Percentiles rank a stretch among this genome's conserved stretches.
Evolutionary conservation across 2,329 filamentous ascomycete genomes (phyloP).

Genomic region (Cadophora malorum): DNA sequence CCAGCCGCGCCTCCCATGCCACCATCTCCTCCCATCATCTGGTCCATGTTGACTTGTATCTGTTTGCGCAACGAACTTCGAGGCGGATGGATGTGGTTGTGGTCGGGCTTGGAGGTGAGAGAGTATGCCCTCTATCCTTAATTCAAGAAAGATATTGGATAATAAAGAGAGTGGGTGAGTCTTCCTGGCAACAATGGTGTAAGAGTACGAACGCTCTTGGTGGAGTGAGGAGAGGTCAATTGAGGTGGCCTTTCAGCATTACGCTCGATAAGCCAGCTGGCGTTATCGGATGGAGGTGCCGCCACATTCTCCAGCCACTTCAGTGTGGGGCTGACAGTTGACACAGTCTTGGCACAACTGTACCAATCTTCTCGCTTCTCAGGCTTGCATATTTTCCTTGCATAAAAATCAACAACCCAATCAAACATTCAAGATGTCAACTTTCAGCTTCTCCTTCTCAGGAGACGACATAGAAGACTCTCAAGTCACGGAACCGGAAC

Average conservation of each 20-base stretch:
- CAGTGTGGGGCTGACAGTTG: background rate
- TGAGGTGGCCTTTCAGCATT: conserved; percentile 23
- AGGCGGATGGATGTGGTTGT: background rate
- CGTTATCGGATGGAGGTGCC: conserved; percentile 10
- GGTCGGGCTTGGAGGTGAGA: background rate
- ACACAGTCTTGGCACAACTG: background rate
- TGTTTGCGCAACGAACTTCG: background rate
- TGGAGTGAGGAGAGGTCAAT: conserved; percentile 7
- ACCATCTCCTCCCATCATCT: conserved; percentile 45
- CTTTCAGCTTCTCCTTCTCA: conserved; percentile 60
- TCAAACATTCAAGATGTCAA: conserved; percentile 38
- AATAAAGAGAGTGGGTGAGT: background rate
- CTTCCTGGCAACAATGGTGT: background rate
- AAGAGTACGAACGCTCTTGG: background rate
- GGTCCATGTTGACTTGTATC: conserved; percentile 40
- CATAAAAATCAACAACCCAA: conserved; percentile 12
- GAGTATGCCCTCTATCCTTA: background rate
- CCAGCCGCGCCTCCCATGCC: conserved; percentile 59
- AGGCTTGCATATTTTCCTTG: background rate
- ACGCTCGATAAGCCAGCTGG: conserved; percentile 17
- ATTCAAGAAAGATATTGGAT: background rate
- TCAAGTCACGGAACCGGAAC: conserved; percentile 15
- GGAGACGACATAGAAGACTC: conserved; percentile 68
- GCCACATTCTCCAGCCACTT: background rate
- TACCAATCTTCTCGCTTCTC: background rate